Evolutionary conservation across 441 rosid genomes (phyloP).

Genomic region (Brassica hybrid): DNA sequence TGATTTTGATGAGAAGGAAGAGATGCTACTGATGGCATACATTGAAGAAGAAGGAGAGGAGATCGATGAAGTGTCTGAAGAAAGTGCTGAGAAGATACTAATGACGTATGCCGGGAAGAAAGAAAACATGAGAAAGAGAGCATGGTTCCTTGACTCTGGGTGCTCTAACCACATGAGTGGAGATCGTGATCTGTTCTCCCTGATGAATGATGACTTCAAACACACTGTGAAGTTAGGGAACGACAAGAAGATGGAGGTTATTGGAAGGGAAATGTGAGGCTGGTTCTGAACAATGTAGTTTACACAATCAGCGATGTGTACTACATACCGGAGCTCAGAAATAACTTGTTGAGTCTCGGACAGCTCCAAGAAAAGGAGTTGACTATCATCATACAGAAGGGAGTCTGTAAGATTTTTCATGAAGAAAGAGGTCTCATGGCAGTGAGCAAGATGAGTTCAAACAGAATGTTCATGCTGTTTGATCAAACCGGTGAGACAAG

Average conservation of each 20-base stretch:
- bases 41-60: background rate
- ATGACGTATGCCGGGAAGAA: background rate
- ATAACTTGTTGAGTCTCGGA: too few species aligned
- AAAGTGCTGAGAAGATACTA: background rate
- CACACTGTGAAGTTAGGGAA: background rate
- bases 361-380: too few species aligned
- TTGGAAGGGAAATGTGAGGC: background rate
- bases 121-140: background rate
- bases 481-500: background rate
- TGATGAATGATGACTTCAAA: background rate
- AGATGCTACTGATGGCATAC: background rate
- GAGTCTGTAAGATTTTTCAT: too few species aligned
- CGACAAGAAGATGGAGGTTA: background rate
- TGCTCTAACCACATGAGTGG: background rate
- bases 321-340: background rate
- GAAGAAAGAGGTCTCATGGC: too few species aligned
- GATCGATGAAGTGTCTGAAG: background rate
- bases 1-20: background rate
- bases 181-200: background rate
- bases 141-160: background rate
- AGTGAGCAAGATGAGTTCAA: background rate
- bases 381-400: too few species aligned
- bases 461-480: background rate
- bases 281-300: background rate
- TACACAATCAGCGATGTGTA: too few species aligned